Conservation (phyloP, 2,329 filamentous ascomycete species). For the Fusarium verrucosum region DNA sequence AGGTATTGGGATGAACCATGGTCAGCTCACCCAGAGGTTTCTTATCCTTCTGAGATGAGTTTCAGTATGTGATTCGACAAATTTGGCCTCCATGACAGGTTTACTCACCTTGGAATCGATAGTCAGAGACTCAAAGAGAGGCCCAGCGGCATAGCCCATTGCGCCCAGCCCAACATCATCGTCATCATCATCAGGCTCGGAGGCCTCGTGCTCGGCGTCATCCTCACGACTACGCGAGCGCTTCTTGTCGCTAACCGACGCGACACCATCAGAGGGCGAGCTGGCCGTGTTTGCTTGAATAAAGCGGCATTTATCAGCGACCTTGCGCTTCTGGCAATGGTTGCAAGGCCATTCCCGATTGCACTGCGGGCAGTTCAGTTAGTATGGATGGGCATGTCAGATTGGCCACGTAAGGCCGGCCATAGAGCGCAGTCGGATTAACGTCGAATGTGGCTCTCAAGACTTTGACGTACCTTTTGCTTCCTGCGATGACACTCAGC, state of each 20-base stretch:
- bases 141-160: slow-evolving; percentile 48
- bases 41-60: slow-evolving; percentile 14
- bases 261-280: slow-evolving; percentile 29
- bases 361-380: slow-evolving; percentile 44
- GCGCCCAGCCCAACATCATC: slow-evolving; percentile 46
- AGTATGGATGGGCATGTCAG: slow-evolving; percentile 53
- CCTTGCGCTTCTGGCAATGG: slow-evolving; percentile 52
- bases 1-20: slow-evolving; percentile 34
- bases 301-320: slow-evolving; percentile 50
- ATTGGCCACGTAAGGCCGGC: not conserved
- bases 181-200: slow-evolving; percentile 40
- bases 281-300: slow-evolving; percentile 33
- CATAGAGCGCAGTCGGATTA: not conserved
- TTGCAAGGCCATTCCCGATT: slow-evolving; percentile 53
- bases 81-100: rapidly evolving
- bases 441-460: not conserved
- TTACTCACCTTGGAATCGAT: slow-evolving; percentile 38
- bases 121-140: slow-evolving; percentile 45
- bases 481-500: slow-evolving; percentile 55
- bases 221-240: slow-evolving; percentile 37
- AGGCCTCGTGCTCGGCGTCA: slow-evolving; percentile 25
- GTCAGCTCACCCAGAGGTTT: slow-evolving; percentile 28
- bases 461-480: slow-evolving; percentile 48
- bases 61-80: not conserved
- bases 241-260: slow-evolving; percentile 34